Conservation (phyloP, 441 rosid species). For the Corymbia calophylla region DNA sequence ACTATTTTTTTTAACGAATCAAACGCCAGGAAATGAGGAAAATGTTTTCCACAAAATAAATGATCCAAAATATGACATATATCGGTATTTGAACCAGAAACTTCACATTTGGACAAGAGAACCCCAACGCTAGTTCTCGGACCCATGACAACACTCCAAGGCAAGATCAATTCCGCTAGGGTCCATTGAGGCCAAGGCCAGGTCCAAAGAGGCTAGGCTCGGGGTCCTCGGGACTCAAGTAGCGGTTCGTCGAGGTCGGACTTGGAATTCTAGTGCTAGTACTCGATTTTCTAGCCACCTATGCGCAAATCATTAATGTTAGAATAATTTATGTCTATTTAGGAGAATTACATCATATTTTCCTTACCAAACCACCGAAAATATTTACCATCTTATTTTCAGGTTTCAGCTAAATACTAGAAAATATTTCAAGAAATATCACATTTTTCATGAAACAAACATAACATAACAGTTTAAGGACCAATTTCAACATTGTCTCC, state of each 20-base stretch:
- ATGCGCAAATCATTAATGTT: not conserved
- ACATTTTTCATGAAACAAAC: rapidly evolving
- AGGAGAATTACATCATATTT: not conserved
- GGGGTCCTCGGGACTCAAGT: not conserved
- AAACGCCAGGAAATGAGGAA: not conserved
- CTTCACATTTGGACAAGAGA: rapidly evolving
- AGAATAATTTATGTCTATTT: no score
- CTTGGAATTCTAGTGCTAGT: rapidly evolving
- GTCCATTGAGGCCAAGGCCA: not conserved
- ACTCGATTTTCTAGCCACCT: not conserved
- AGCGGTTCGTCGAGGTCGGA: rapidly evolving
- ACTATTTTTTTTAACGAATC: not conserved
- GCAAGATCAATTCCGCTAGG: not conserved
- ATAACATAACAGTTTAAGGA: not conserved
- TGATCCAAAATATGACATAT: not conserved
- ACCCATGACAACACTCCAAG: rapidly evolving
- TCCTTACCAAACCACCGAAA: not conserved
- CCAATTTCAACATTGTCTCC: not conserved
- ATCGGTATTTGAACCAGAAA: no score
- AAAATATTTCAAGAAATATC: rapidly evolving
- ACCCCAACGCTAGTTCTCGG: not conserved
- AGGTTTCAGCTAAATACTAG: no score
- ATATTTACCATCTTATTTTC: not conserved
- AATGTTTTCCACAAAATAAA: not conserved
- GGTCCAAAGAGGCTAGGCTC: not conserved